Conservation (phyloP, 1,284 basidiomycete genomes). For the Ceratobasidium sp. region DNA sequence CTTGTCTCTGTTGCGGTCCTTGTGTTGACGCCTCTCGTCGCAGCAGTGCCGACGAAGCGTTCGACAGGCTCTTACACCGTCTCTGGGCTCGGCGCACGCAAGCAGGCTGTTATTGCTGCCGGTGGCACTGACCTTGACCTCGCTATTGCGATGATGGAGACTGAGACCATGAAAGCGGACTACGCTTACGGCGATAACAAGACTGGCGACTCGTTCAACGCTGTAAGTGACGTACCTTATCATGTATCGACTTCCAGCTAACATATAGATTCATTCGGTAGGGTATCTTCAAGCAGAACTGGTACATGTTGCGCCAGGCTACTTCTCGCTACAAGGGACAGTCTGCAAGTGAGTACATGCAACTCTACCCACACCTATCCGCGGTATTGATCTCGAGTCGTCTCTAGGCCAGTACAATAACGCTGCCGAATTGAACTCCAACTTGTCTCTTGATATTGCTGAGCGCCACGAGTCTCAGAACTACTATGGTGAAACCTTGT, state of each 20-base stretch:
- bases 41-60: not conserved
- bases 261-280: conserved; percentile 1
- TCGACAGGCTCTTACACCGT: not conserved
- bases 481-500: conserved; percentile 12
- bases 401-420: conserved; percentile 3
- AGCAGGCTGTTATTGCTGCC: not conserved
- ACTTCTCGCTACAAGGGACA: not conserved
- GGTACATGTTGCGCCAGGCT: not conserved
- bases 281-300: conserved; percentile 13
- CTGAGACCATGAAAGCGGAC: not conserved
- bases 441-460: conserved; percentile 2
- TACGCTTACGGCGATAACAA: conserved; percentile 1
- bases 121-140: not conserved
- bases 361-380: not conserved
- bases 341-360: not conserved
- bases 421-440: conserved; percentile 7
- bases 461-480: conserved; percentile 8
- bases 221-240: not conserved
- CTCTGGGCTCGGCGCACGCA: not conserved
- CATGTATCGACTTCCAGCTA: not conserved
- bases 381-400: not conserved
- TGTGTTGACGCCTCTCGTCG: not conserved
- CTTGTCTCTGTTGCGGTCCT: not conserved
- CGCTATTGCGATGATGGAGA: conserved; percentile 7
- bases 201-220: not conserved